Evolutionary conservation across 2,329 filamentous ascomycete genomes (phyloP), one percentile per base, ranked within the genome.

Genomic region (Phialemoniopsis sp.): DNA sequence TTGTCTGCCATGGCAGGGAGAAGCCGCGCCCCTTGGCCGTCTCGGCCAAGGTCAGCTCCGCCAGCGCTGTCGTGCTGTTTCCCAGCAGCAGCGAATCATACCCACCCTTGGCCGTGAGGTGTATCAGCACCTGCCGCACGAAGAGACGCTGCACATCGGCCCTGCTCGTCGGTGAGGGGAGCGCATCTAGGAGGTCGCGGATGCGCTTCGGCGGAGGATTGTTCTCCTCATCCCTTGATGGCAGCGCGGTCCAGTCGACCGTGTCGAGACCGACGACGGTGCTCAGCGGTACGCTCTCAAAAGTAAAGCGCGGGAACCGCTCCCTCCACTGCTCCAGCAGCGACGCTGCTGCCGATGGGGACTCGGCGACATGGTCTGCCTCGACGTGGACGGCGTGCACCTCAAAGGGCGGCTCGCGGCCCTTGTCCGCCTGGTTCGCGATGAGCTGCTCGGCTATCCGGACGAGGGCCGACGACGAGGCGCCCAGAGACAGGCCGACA

Each of bases 21-120:
- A 85, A 89, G 1, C 91, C 93, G 36, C 91, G 78, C 2, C 93
- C 93, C 63, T 95, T 96, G 17, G 91, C 89, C 3, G 91, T 89
- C 63, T 93, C 88, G 7, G 88, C 74, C 13, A 98, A 77, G 1
- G 89, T 87, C 53, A 88, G 82, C 49, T 91, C 88, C 4, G 93
- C 91, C 21, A 98, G 79, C 13, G 82, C 79, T 5, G 89, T 96
- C 15, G 93, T 95, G 48, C 81, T 94, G 62, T 91, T 83, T 16
- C 87, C 90, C 61, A 93, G 84, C 2, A 97, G 64, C 32, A 97
- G 73, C 12, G 80, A 81, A 46, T 84, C 77, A 57, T 82, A 93
- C 12, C 56, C 64, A 19, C 73, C 64, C 13, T 67, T 59, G 45
- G 76, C 72, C 9, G 87, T 86, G 33, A 79, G 67, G 33, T 78